phyloP scores from a whole-genome alignment of 345 rosid species.

The Adansonia digitata region DNA sequence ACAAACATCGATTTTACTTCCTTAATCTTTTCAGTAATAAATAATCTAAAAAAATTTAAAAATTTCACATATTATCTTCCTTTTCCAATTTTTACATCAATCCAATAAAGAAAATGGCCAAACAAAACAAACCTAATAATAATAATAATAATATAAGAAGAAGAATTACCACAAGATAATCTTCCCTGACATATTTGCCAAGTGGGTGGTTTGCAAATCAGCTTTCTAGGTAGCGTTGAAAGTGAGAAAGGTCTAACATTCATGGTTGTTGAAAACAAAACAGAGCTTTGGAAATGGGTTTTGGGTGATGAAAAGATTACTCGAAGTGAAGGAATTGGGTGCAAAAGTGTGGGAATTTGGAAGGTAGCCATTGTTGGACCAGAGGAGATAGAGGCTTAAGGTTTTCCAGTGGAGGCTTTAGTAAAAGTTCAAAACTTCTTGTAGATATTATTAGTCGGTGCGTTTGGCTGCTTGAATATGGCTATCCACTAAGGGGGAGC shows the following conservation, averaged over 20 bases:
- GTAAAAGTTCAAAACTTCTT: neutral
- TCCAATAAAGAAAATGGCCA: neutral
- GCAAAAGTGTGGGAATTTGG: conserved; percentile 31
- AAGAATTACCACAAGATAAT: conserved; percentile 74
- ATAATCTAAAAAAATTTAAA: neutral
- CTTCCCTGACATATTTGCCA: conserved; percentile 73
- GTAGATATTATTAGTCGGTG: neutral
- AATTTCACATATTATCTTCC: neutral
- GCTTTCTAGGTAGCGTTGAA: conserved; percentile 49
- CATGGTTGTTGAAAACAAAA: conserved; percentile 26
- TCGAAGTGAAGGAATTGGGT: conserved; percentile 8
- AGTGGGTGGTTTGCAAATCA: conserved; percentile 69
- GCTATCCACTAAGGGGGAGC: accelerated
- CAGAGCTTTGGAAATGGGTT: conserved; percentile 22
- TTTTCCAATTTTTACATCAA: neutral
- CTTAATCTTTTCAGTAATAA: neutral
- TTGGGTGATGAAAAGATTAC: conserved; percentile 30
- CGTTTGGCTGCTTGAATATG: conserved; percentile 1
- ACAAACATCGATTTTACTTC: neutral
- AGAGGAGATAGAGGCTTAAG: conserved; percentile 3
- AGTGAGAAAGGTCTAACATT: conserved; percentile 32
- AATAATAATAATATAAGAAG: neutral
- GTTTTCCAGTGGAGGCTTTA: neutral
- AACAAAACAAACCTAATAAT: neutral
- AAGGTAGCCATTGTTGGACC: conserved; percentile 48